These are phyloP conservation scores for Ochetophila trinervis DNA, from an alignment of 306 rosid genomes.

Conservation along the genomic window DNA sequence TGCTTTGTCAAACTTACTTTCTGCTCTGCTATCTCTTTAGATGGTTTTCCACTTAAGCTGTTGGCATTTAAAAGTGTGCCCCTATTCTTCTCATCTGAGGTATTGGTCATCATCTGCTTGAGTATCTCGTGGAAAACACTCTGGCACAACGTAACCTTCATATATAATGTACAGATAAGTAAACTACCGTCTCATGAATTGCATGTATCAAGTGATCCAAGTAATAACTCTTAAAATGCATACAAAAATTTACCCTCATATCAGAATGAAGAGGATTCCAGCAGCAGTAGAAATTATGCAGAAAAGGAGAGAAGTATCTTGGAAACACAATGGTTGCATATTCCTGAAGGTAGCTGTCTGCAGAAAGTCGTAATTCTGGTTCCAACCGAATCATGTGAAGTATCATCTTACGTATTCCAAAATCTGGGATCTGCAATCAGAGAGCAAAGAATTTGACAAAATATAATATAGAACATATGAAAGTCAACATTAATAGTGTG, in stretches of 20 bases:
- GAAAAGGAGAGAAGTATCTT: slow-evolving; percentile 76
- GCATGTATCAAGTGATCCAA: slow-evolving; percentile 14
- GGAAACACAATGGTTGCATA: slow-evolving; percentile 78
- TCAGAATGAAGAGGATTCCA: slow-evolving; percentile 91
- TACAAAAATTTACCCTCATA: slow-evolving; percentile 65
- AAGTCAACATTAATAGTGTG: slow-evolving; percentile 9
- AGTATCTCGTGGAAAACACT: slow-evolving; percentile 88
- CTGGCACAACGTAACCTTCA: slow-evolving; percentile 82
- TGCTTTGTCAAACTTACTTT: slow-evolving; percentile 49
- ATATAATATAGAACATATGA: neutral
- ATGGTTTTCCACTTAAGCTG: slow-evolving; percentile 34
- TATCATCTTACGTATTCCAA: slow-evolving; percentile 88
- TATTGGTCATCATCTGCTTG: slow-evolving; percentile 72
- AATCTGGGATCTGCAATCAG: slow-evolving; percentile 79
- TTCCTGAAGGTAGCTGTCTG: slow-evolving; percentile 79
- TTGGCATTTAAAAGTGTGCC: slow-evolving; percentile 30
- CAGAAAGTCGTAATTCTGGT: slow-evolving; percentile 83
- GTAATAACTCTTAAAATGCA: slow-evolving; percentile 5
- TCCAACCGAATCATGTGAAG: slow-evolving; percentile 94
- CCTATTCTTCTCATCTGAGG: slow-evolving; percentile 43
- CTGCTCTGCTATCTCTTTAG: slow-evolving; percentile 56
- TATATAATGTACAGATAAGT: slow-evolving; percentile 17
- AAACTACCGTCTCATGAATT: slow-evolving; percentile 25
- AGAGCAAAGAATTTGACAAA: slow-evolving; percentile 19
- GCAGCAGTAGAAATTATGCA: slow-evolving; percentile 89